These are phyloP conservation scores for Oryza brachyantha DNA, from an alignment of 176 grass and related monocot genomes.

Conservation along the genomic window DNA sequence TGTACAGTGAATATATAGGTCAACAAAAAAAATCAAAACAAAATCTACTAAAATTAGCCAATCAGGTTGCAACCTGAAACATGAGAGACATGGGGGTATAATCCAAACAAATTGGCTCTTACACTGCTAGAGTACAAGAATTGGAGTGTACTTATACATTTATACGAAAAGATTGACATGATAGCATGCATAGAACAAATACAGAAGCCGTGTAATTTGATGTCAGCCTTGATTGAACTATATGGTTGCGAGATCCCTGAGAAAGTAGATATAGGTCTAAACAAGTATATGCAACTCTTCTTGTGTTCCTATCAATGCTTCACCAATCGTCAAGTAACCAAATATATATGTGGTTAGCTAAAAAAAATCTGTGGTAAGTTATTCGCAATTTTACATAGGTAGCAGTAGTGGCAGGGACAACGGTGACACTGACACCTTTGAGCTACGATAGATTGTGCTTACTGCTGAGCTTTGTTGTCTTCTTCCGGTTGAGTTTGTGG, in stretches of 20 bases:
- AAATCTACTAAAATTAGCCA: no score
- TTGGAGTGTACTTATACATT: neutral
- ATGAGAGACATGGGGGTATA: neutral
- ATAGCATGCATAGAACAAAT: neutral
- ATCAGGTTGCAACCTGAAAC: neutral
- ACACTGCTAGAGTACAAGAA: neutral
- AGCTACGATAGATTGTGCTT: neutral
- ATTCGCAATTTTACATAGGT: no score
- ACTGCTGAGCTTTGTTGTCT: conserved; percentile 2
- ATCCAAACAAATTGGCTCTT: neutral
- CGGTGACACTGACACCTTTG: neutral
- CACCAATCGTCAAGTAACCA: no score
- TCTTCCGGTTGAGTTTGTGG: neutral
- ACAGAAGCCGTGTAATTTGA: neutral
- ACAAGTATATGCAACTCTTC: conserved; percentile 2
- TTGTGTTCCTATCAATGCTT: no score
- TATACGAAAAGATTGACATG: neutral
- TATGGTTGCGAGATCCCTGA: neutral
- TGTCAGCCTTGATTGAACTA: neutral
- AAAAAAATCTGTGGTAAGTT: no score
- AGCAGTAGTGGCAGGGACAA: no score
- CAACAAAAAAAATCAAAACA: no score
- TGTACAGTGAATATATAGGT: no score
- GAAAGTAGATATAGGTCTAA: neutral
- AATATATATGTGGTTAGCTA: no score